A percentile compares a stretch with the other conserved stretches of the same genome.
Evolutionary conservation across 169 alveolate genomes (phyloP).

Genomic region (Amoebophrya sp.): DNA sequence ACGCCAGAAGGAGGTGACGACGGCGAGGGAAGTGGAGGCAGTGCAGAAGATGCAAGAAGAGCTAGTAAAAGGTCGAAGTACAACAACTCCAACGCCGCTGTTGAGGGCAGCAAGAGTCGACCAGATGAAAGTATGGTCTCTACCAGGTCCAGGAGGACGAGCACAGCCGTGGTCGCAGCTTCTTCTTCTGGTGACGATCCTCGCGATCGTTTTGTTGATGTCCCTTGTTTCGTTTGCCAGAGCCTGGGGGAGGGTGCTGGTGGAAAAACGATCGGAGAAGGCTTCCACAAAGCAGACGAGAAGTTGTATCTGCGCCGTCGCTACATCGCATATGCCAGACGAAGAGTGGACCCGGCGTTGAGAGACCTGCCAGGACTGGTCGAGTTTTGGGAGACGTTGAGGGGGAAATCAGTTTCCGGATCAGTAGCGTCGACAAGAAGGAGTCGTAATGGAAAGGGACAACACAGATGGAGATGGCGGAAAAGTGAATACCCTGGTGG

Average conservation of each 20-base stretch:
- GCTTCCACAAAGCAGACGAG: background rate
- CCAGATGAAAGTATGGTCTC: too few species aligned
- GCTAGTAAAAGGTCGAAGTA: too few species aligned
- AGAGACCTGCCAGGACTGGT: background rate
- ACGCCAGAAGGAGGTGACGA: too few species aligned
- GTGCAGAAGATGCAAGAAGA: too few species aligned
- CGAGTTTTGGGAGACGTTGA: background rate
- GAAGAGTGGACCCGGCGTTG: background rate
- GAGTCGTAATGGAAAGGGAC: too few species aligned
- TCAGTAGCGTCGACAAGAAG: too few species aligned
- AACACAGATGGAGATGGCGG: background rate
- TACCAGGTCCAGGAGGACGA: background rate
- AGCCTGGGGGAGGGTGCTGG: background rate
- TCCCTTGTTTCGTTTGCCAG: background rate
- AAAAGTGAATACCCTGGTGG: background rate
- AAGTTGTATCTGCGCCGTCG: background rate
- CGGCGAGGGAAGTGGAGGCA: too few species aligned
- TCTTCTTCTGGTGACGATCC: background rate
- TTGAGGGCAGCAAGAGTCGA: too few species aligned
- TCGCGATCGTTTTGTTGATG: too few species aligned
- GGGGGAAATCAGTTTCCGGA: background rate
- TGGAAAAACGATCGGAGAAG: background rate
- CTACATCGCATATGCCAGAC: background rate
- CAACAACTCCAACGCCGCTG: too few species aligned
- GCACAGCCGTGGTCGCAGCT: background rate